A percentile compares a stretch with the other conserved stretches of the same genome.
These are phyloP conservation scores for Baeospora myosura DNA, from an alignment of 1,284 basidiomycete species.

Conservation along the genomic window DNA sequence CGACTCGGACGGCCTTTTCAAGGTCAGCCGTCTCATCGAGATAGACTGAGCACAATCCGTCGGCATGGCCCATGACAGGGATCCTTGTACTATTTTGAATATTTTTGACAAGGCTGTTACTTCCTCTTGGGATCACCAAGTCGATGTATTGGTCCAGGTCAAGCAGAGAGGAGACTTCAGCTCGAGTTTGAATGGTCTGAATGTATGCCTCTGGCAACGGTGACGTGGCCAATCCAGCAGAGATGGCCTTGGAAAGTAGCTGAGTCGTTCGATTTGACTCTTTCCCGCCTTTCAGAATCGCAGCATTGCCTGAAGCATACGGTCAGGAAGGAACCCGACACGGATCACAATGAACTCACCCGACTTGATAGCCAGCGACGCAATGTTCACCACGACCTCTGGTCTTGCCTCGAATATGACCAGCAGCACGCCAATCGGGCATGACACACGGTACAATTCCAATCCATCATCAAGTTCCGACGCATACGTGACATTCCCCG, in stretches of 20 bases:
- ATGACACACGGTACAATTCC: constrained; percentile 90
- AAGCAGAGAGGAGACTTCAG: constrained; percentile 84
- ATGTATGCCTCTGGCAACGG: constrained; percentile 76
- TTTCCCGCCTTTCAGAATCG: constrained; percentile 95
- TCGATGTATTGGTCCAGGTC: constrained; percentile 90
- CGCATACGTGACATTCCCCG: constrained; percentile 83
- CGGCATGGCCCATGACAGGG: constrained; percentile 98
- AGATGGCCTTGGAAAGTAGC: constrained; percentile 75
- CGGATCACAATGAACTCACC: constrained; percentile 42
- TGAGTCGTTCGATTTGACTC: constrained; percentile 78
- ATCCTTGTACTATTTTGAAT: constrained; percentile 91
- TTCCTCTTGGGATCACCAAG: constrained; percentile 93
- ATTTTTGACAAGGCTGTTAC: constrained; percentile 81
- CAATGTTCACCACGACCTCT: constrained; percentile 98
- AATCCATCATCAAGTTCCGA: constrained; percentile 80
- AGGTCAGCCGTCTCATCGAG: constrained; percentile 78
- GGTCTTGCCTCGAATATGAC: constrained; percentile 98
- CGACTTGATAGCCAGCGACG: constrained; percentile 92
- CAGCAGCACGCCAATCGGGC: constrained; percentile 93
- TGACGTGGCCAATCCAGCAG: constrained; percentile 68
- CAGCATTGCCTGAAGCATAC: constrained; percentile 71
- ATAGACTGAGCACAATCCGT: constrained; percentile 88
- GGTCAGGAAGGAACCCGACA: constrained; percentile 3
- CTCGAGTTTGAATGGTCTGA: constrained; percentile 89
- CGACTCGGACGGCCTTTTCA: constrained; percentile 75